Base-by-base conservation (phyloP, 805 yeast species). In the Candida awuae region DNA sequence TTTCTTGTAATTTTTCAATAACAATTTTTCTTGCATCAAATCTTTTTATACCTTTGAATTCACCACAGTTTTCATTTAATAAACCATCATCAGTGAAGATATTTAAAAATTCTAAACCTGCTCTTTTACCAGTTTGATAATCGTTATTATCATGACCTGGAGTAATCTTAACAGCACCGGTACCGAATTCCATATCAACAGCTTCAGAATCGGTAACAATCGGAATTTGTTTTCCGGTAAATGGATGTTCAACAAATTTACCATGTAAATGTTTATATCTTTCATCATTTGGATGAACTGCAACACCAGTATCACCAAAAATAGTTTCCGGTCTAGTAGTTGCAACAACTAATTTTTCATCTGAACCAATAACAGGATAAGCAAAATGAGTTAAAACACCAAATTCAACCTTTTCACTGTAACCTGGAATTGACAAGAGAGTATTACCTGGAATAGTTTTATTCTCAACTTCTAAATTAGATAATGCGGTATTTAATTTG, bases 111-210 rank as follows among this genome's bases (percentile, higher is more conserved):
- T 86, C 95, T 54, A 92, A 72, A 56, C 76, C 69, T 63, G 86
- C 84, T 68, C 98, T 87, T 68, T 84, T 88, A 69, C 98, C 98
- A 39, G 96, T 86, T 58, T 70, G 73, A 73, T 85, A 87, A 85
- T 92, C 98, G 73, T 92, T 92, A 55, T 79, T 83, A 66, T 92
- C 98, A 65, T 92, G 98, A 32, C 95, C 97, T 44, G 98, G 98
- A 12, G 98, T 92, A 60, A 92, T 92, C 67, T 92, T 92, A 46
- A 92, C 98, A 35, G 98, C 98, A 80, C 98, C 98, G 46, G 98
- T 92, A 73, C 98, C 98, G 52, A 92, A 92, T 62, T 84, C 95
- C 97, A 92, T 92, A 63, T 92, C 98, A 48, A 92, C 98, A 29
- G 97, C 92, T 64, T 85, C 95, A 29, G 79, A 59, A 61, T 92